Conservation (phyloP, 176 grass and related monocot species). For the Ampelocalamus luodianensis region DNA sequence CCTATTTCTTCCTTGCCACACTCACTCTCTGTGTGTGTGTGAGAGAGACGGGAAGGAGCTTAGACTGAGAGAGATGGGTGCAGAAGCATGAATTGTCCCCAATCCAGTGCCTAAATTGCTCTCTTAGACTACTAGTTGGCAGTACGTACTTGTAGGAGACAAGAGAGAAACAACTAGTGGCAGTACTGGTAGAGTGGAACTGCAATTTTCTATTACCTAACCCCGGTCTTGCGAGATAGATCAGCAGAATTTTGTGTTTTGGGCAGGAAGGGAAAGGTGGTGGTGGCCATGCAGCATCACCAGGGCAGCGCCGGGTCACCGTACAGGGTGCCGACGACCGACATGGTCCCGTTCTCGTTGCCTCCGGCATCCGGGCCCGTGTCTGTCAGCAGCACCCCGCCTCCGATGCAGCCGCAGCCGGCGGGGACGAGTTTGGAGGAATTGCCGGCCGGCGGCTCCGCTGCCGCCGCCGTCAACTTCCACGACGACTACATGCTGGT, state of each 20-base stretch:
- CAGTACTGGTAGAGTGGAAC: slow-evolving; percentile 20
- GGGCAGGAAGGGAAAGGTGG: slow-evolving; percentile 15
- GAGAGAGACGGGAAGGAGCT: slow-evolving; percentile 48
- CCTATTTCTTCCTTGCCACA: slow-evolving; percentile 41
- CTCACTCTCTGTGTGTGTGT: slow-evolving; percentile 37
- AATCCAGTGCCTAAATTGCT: slow-evolving; percentile 54
- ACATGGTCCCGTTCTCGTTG: slow-evolving; percentile 54
- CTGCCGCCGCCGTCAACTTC: slow-evolving; percentile 14
- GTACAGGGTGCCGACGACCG: slow-evolving; percentile 42
- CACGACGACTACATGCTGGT: slow-evolving; percentile 52
- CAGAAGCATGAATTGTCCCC: slow-evolving; percentile 61
- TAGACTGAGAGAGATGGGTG: slow-evolving; percentile 40
- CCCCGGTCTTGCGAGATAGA: slow-evolving; percentile 32
- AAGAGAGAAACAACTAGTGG: background rate
- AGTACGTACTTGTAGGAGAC: slow-evolving; percentile 9
- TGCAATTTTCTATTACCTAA: slow-evolving; percentile 39
- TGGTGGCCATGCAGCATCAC: slow-evolving; percentile 54
- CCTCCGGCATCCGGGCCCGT: slow-evolving; percentile 15
- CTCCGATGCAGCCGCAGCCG: slow-evolving; percentile 4
- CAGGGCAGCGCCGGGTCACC: slow-evolving; percentile 39
- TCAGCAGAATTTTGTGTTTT: slow-evolving; percentile 54
- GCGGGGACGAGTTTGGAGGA: slow-evolving; percentile 39
- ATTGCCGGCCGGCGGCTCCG: slow-evolving; percentile 24
- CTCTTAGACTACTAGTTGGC: slow-evolving; percentile 37
- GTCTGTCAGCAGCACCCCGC: slow-evolving; percentile 46